Base-by-base conservation (phyloP, 306 rosid genomes). In the Prunus mongolica region DNA sequence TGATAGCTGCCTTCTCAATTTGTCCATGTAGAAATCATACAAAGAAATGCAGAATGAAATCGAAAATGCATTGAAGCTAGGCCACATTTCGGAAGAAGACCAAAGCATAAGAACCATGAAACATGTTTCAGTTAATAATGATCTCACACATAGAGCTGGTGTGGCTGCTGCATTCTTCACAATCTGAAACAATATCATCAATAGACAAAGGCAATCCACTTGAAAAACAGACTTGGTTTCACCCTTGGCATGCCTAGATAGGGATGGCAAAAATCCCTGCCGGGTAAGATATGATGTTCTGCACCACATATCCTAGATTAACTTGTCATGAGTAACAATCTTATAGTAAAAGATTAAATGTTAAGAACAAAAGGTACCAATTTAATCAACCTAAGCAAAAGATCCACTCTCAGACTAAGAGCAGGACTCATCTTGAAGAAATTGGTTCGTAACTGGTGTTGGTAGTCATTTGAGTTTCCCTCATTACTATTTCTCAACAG, bases 351-450 rank as follows among this genome's bases (percentile, higher is more conserved):
- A 73, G 80, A 71, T 45, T 54, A 67, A 74, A 71, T 56, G 25
- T 22, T 3, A 27, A 16, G 47, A 28, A 28, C 13, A 25, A 71
- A 74, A 45, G 30, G 84, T 89, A 95, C 97, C 97, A 80, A 69
- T 76, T 90, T 88, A 87, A 95, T 90, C 89, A 92, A 79, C 75
- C 71, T 89, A 80, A 83, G 87, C 79, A 92, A 97, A 77, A 79
- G 96, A 95, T 72, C 96, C 97, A 52, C 69, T 71, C 81, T 71
- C 79, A 95, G 87, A 80, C 83, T 78, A 73, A 95, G 80, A 83
- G 97, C 91, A 3, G 98, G 97, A 64, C 76, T 92, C 89, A 85
- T 84, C 86, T 88, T 89, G 76, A 84, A 95, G 87, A 95, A 95
- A 71, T 87, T 74, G 63, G 89, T 88, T 82, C 88, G 54, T 84